phyloP scores from a whole-genome alignment of 164 flowering plant genomes.

The Stephania japonica region DNA sequence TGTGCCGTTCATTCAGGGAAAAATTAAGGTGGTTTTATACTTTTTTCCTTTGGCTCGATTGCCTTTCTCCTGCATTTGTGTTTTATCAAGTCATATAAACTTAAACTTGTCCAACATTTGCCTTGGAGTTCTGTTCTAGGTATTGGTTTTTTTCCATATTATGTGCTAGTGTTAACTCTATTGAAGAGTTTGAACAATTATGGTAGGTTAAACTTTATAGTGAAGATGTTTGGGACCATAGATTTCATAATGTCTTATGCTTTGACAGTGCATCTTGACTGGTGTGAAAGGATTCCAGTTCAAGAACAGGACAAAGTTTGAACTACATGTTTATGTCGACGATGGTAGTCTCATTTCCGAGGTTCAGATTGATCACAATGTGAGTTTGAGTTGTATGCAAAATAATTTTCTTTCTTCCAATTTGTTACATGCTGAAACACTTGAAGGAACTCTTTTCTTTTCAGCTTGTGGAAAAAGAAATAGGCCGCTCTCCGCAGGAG shows the following conservation, averaged over 20 bases:
- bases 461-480: constrained; percentile 64
- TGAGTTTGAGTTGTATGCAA: constrained; percentile 32
- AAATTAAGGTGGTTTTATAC: constrained; percentile 52
- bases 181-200: too few relatives aligned
- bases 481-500: constrained; percentile 69
- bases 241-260: not conserved
- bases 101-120: too few relatives aligned
- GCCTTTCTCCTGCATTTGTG: too few relatives aligned
- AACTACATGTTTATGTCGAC: constrained; percentile 73
- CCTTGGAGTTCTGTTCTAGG: too few relatives aligned
- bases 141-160: too few relatives aligned
- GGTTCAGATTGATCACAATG: constrained; percentile 67
- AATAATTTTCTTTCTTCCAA: not conserved
- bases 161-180: too few relatives aligned
- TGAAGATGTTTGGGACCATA: not conserved
- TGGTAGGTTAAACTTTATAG: too few relatives aligned
- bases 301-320: constrained; percentile 47
- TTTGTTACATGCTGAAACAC: not conserved
- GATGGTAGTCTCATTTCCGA: constrained; percentile 96
- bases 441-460: not conserved
- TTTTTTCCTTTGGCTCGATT: not conserved
- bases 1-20: constrained; percentile 45
- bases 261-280: constrained; percentile 77
- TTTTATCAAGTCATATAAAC: too few relatives aligned
- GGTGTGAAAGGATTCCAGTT: constrained; percentile 78